phyloP scores from a whole-genome alignment of 2,329 filamentous ascomycete genomes.

The Botrytis aclada region DNA sequence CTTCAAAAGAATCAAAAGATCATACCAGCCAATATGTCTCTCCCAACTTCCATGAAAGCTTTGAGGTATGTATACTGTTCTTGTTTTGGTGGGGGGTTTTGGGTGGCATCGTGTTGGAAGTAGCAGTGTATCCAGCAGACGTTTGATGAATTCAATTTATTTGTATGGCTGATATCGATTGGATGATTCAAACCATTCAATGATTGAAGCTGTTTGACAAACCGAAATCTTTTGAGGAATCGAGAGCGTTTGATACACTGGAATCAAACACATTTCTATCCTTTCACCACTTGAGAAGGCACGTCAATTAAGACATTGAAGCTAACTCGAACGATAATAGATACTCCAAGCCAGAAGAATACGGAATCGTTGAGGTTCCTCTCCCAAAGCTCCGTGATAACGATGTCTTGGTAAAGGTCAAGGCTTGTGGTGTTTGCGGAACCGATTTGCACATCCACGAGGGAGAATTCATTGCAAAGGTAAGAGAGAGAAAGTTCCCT shows the following conservation, averaged over 20 bases:
- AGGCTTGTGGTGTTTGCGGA: conserved; percentile 59
- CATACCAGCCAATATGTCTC: conserved; percentile 36
- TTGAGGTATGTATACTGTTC: conserved; percentile 48
- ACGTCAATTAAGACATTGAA: background rate
- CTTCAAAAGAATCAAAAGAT: conserved; percentile 4
- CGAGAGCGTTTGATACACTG: background rate
- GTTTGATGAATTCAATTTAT: background rate
- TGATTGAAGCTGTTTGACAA: background rate
- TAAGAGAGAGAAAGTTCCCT: conserved; percentile 32
- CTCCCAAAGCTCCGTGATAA: conserved; percentile 45
- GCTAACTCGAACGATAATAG: conserved; percentile 30
- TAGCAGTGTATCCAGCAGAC: background rate
- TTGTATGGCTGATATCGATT: background rate
- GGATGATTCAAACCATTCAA: background rate
- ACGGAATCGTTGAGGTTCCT: conserved; percentile 59
- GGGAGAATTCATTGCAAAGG: conserved; percentile 61
- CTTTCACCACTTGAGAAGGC: background rate
- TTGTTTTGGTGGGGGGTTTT: background rate
- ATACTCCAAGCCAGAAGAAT: conserved; percentile 62
- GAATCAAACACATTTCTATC: background rate
- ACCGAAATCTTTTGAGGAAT: background rate
- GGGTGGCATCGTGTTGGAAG: background rate
- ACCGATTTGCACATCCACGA: conserved; percentile 58
- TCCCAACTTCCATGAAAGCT: conserved; percentile 53
- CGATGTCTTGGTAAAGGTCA: conserved; percentile 56